Conservation (phyloP, 805 yeast species). For the Brettanomyces nanus region DNA sequence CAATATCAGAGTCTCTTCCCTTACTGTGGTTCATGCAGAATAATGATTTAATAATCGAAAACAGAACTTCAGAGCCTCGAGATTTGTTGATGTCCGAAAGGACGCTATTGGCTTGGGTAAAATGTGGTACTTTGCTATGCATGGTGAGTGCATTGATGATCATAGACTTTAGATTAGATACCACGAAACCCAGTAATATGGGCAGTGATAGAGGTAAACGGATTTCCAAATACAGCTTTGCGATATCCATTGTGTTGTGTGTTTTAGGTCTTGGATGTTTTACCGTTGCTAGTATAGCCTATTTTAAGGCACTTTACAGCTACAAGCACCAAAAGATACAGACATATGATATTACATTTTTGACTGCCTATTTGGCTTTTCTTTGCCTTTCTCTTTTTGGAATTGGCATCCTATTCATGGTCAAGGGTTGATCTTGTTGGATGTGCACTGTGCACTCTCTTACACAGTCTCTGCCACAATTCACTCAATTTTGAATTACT, state of each 20-base stretch:
- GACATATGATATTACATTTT: slow-evolving; percentile 28
- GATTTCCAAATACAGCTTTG: slow-evolving; percentile 13
- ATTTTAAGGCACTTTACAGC: slow-evolving; percentile 34
- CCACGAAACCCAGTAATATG: slow-evolving; percentile 15
- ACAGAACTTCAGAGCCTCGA: slow-evolving; percentile 41
- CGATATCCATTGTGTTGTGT: slow-evolving; percentile 26
- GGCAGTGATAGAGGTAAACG: slow-evolving; percentile 4
- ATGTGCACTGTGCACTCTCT: no score
- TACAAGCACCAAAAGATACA: slow-evolving; percentile 35
- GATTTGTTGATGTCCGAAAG: slow-evolving; percentile 48
- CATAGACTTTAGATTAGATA: slow-evolving; percentile 36
- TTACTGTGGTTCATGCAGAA: slow-evolving; percentile 5
- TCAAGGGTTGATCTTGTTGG: slow-evolving; percentile 2
- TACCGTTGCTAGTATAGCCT: slow-evolving; percentile 32
- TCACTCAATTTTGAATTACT: not conserved
- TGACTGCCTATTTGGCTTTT: slow-evolving; percentile 12
- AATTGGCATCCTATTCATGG: slow-evolving; percentile 8
- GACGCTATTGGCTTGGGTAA: slow-evolving; percentile 40
- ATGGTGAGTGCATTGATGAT: slow-evolving; percentile 40
- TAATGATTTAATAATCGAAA: slow-evolving; percentile 23
- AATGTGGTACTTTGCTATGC: slow-evolving; percentile 37
- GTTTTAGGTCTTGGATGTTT: slow-evolving; percentile 31
- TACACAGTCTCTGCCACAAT: no score
- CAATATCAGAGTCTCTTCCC: not conserved
- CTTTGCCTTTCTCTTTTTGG: slow-evolving; percentile 3